Base-by-base conservation (phyloP, 179 eudicot genomes). In the Kewa caespitosa region DNA sequence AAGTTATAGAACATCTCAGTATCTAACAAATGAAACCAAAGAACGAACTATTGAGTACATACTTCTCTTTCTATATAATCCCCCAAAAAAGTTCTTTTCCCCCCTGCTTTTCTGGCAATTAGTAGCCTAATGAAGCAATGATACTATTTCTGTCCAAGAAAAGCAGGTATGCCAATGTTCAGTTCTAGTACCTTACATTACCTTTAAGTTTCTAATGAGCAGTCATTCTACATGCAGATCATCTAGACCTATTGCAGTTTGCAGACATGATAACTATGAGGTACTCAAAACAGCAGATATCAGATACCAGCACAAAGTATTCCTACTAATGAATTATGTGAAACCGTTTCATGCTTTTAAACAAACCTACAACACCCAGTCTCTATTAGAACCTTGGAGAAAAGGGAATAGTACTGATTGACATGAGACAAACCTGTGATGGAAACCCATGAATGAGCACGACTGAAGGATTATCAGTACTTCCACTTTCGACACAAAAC, bases 401-500 rank as follows among this genome's bases (percentile, higher is more conserved):
- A 69, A 41, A 43, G 30, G 12, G 20, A 27, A 8, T 4, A 52
- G 67, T 14, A 33, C 39, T 20, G 23, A 64, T 50, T 73, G 64
- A 62, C 43, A 70, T 38, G 68, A 65, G 33, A 74, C 88, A 81
- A 59, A 95, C 99, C 92, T 96, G 99, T 71, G 99, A 96, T 65
- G 99, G 99, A 65, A 96, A 90, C 28, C 99, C 99, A 81, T 96
- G 99, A 80, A 91, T 88, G 79, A 93, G 89, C 67, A 96, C 32
- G 62, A 96, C 84, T 12, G 98, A 67, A 72, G 91, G 96, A 76
- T 90, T 90, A 57, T 81, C 89, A 74, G 84, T 64, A 79, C 81
- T 93, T 86, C 99, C 99, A 76, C 88, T 86, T 85, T 96, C 99
- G 70, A 93, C 84, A 86, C 92, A 93, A 79, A 96, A 96, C 99